Evolutionary conservation across 805 yeast genomes (phyloP), one percentile per base, ranked within the genome.

Genomic region (Ogataea sp.): DNA sequence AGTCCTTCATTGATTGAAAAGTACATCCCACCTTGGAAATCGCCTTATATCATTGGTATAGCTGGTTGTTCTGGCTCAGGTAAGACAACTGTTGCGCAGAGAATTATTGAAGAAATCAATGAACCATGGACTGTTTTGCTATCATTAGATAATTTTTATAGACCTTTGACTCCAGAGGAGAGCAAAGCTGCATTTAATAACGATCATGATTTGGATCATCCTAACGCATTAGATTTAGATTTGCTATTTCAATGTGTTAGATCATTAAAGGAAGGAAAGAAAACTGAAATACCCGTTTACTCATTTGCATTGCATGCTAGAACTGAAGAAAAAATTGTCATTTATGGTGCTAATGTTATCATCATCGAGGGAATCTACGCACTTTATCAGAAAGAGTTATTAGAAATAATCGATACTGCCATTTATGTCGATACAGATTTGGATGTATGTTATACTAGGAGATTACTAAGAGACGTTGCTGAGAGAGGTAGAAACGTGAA

Each of bases 121-220:
- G 86, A 86, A 40, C 97, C 97, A 1, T 89, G 97, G 96, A 86
- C 97, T 0, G 90, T 93, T 11, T 66, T 93, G 41, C 55, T 90
- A 17, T 83, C 96, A 2, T 70, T 88, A 63, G 98, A 93, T 56
- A 90, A 90, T 60, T 93, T 90, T 56, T 93, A 93, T 63, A 77
- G 72, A 36, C 93, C 93, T 0, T 66, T 93, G 48, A 70, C 67
- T 1, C 62, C 58, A 2, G 90, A 77, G 32, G 75, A 85, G 46
- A 67, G 83, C 15, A 50, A 65, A 41, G 52, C 48, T 38, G 97
- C 97, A 0, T 83, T 80, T 55, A 53, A 62, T 10, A 67, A 81
- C 48, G 75, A 86, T 46, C 84, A 70, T 53, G 97, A 93, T 58
- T 85, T 93, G 52, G 98, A 93, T 60, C 69, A 73, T 15, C 97